Evolutionary conservation across 164 flowering plant species (phyloP), one percentile per base, ranked within the genome.

Genomic region (Aristolochia fimbriata): DNA sequence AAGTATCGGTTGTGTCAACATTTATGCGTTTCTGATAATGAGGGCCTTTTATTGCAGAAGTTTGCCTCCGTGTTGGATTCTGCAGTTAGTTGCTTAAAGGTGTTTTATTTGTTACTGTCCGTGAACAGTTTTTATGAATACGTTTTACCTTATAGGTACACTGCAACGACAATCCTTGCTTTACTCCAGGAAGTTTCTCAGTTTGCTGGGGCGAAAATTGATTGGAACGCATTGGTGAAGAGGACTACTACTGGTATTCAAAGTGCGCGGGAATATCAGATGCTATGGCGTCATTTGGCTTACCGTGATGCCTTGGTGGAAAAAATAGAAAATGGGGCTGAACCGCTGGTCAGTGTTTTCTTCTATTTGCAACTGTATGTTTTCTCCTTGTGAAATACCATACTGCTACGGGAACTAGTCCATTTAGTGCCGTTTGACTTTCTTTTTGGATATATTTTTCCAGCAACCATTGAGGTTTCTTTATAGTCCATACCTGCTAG

Each of bases 211-310:
- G 68, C 4, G 46, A 85, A 88, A 64, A 75, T 88, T 33, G 86
- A 86, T 65, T 91, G 96, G 97, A 60, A 79, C 58, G 76, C 59
- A 13, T 51, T 88, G 74, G 96, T 81, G 63, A 76, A 74, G 77
- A 88, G 80, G 53, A 79, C 92, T 2, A 52, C 77, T 3, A 93
- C 96, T 16, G 97, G 96, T 21, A 90, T 93, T 69, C 63, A 87
- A 2, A 78, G 70, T 76, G 83, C 91, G 0, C 78, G 87, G 53
- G 97, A 93, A 72, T 91, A 86, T 72, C 97, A 83, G 73, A 88
- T 81, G 97, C 65, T 93, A 54, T 93, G 99, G 99, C 78, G 96
- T 12, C 96, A 91, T 71, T 70, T 91, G 65, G 97, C 97, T n/a
- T 94, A 94, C 62, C 75, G 80, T 0, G 69, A 79, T 10, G 7